phyloP scores from a whole-genome alignment of 1,139 yeast species.

The Yamadazyma friedrichii region DNA sequence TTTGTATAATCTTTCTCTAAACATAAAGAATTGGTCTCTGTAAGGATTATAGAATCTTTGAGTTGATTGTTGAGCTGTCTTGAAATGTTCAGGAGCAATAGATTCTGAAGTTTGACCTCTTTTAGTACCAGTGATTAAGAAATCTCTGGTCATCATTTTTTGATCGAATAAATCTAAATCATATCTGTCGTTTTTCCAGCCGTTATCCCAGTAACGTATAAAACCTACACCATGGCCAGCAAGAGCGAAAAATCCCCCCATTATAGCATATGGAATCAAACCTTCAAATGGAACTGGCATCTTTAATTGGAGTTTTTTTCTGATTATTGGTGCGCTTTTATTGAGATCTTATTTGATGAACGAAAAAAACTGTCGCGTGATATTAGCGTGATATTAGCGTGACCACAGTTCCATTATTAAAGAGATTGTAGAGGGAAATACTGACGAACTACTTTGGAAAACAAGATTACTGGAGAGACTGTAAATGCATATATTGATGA shows the following conservation, averaged over 20 bases:
- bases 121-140: conserved; percentile 67
- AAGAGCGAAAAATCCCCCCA: conserved; percentile 49
- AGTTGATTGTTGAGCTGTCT: conserved; percentile 32
- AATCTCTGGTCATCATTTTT: conserved; percentile 68
- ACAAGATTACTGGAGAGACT: too few species aligned
- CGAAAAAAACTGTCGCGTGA: too few species aligned
- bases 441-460: too few species aligned
- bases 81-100: conserved; percentile 69
- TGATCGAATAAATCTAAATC: conserved; percentile 47
- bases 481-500: too few species aligned
- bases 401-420: too few species aligned
- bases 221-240: conserved; percentile 50
- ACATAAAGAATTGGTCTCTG: conserved; percentile 47
- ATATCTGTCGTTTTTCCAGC: conserved; percentile 50
- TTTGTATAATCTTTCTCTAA: conserved; percentile 51
- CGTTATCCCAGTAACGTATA: conserved; percentile 52
- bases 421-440: too few species aligned
- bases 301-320: neutral
- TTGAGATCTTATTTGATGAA: neutral
- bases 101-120: conserved; percentile 71
- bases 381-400: too few species aligned
- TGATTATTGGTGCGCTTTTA: conserved; percentile 2
- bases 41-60: conserved; percentile 50
- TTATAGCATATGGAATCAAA: conserved; percentile 47
- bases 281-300: conserved; percentile 56